A percentile compares a stretch with the other conserved stretches of the same genome.
These are phyloP conservation scores for Rhynchospora breviuscula DNA, from an alignment of 176 grass and related monocot species.

Conservation along the genomic window DNA sequence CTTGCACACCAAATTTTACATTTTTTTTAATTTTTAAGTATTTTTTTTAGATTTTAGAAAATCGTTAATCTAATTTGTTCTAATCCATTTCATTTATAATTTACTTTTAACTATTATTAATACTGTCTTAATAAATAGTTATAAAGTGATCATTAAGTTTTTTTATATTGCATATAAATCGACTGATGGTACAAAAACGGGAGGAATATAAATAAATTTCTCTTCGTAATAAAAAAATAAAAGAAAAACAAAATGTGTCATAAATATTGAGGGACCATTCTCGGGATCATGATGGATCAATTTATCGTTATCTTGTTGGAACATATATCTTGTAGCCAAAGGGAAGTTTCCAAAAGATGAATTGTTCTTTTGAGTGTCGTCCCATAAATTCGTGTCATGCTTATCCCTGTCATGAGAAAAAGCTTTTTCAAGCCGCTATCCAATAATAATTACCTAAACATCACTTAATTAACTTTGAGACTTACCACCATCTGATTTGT, in stretches of 20 bases:
- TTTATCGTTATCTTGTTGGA: too few relatives aligned
- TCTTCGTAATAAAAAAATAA: neutral
- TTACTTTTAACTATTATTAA: too few relatives aligned
- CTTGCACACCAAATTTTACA: too few relatives aligned
- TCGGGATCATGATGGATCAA: too few relatives aligned
- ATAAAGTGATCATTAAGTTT: too few relatives aligned
- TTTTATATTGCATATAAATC: neutral
- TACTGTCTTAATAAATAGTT: too few relatives aligned
- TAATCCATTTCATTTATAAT: too few relatives aligned
- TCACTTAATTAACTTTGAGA: neutral
- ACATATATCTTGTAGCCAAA: neutral
- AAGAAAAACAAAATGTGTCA: neutral
- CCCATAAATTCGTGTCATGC: neutral
- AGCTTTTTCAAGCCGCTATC: neutral
- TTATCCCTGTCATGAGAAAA: neutral
- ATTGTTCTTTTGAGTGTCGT: neutral
- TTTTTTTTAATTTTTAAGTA: too few relatives aligned
- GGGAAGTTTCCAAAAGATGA: neutral
- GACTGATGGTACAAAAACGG: neutral
- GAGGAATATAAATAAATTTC: neutral
- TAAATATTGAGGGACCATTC: neutral
- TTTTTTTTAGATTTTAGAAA: too few relatives aligned
- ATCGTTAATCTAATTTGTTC: too few relatives aligned
- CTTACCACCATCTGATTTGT: neutral
- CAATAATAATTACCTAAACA: neutral